These are phyloP conservation scores for Colletotrichum camelliae DNA, from an alignment of 2,329 filamentous ascomycete species.

Conservation along the genomic window DNA sequence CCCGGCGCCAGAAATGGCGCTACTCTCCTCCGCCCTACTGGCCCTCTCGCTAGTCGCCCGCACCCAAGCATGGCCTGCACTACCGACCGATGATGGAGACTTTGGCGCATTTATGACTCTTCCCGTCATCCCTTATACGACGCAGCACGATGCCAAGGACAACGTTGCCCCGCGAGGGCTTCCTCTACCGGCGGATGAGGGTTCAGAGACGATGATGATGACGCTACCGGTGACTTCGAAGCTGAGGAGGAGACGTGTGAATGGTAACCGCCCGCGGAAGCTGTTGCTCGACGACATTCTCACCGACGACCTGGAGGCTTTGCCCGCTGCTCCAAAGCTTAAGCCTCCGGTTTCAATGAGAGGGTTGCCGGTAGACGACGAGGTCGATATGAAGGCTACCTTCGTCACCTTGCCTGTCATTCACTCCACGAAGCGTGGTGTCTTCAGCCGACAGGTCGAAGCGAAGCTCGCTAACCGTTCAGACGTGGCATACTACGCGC, in stretches of 20 bases:
- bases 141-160: not conserved
- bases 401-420: constrained; percentile 34
- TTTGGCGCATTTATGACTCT: constrained; percentile 4
- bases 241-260: constrained; percentile 1
- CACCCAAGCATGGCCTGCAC: constrained; percentile 20
- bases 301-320: not conserved
- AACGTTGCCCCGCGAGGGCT: constrained; percentile 6
- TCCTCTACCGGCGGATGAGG: constrained; percentile 5
- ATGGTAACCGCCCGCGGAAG: not conserved
- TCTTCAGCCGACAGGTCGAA: constrained; percentile 48
- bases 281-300: not conserved
- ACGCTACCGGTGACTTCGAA: constrained; percentile 8
- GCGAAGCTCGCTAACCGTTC: constrained; percentile 54
- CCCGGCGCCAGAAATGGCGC: constrained; percentile 9
- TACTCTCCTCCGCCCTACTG: constrained; percentile 16
- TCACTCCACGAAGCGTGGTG: constrained; percentile 30
- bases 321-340: not conserved
- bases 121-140: constrained; percentile 20
- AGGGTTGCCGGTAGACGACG: constrained; percentile 12
- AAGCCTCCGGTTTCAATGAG: not conserved
- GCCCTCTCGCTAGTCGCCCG: constrained; percentile 15
- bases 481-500: constrained; percentile 59
- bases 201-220: not conserved
- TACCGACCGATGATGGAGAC: constrained; percentile 19
- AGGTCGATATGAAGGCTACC: constrained; percentile 14